phyloP scores from a whole-genome alignment of 73 alveolate genomes.

The Stentor roeselii region DNA sequence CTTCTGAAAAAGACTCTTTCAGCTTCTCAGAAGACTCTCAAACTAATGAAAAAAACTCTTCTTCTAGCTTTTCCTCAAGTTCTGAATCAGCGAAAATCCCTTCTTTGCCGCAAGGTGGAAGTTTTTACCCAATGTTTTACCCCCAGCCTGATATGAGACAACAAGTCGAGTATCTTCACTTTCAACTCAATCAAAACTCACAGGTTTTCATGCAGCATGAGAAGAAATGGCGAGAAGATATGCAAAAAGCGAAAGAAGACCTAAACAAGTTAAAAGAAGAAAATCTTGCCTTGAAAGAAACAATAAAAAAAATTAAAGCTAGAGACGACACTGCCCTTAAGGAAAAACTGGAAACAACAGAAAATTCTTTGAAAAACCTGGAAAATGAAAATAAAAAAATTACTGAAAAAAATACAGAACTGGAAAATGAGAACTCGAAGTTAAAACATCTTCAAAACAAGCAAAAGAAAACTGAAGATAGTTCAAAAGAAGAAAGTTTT shows the following conservation, averaged over 20 bases:
- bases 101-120: neutral
- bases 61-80: neutral
- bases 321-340: neutral
- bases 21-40: neutral
- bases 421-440: neutral
- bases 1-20: neutral
- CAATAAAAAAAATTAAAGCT: neutral
- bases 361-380: neutral
- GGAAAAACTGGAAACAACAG: neutral
- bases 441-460: neutral
- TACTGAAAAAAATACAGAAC: neutral
- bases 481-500: neutral
- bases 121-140: neutral
- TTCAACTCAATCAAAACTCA: neutral
- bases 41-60: too few relatives aligned
- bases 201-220: neutral
- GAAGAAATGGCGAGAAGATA: neutral
- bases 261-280: neutral
- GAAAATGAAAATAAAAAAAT: neutral
- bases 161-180: neutral
- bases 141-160: neutral
- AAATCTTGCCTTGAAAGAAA: neutral
- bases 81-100: neutral
- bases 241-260: neutral
- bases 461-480: neutral